A percentile compares a stretch with the other conserved stretches of the same genome.
Evolutionary conservation across 208 protist genomes (phyloP).

Genomic region (Crithidia acanthocephali): DNA sequence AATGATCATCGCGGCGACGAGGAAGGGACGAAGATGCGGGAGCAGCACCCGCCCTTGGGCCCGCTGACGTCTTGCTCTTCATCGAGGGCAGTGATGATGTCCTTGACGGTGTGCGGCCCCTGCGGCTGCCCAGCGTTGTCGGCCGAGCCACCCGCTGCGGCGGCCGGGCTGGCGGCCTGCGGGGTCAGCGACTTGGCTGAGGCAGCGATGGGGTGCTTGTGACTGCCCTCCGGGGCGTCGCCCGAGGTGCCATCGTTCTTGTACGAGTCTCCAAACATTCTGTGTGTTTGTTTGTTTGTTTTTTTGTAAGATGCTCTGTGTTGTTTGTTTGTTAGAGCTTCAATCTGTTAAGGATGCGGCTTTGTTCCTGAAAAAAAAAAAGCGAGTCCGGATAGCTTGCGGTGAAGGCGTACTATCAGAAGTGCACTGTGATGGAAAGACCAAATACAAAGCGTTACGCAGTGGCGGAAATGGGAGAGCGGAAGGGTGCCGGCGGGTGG

Average conservation of each 20-base stretch:
- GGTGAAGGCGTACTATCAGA: no score
- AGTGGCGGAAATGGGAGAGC: no score
- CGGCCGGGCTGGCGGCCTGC: background rate
- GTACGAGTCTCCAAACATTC: constrained; percentile 53
- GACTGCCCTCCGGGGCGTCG: constrained; percentile 2
- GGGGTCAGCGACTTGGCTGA: background rate
- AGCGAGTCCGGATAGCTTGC: no score
- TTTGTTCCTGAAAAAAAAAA: no score
- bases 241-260: constrained; percentile 16
- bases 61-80: constrained; percentile 53
- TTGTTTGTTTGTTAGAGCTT: background rate
- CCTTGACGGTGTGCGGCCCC: constrained; percentile 57
- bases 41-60: constrained; percentile 68
- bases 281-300: constrained; percentile 5
- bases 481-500: no score
- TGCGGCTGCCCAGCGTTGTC: constrained; percentile 11
- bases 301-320: background rate
- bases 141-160: constrained; percentile 1
- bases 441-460: no score
- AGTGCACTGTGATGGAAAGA: no score
- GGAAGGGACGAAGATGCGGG: constrained; percentile 64
- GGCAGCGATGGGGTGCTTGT: background rate
- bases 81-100: constrained; percentile 58
- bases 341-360: no score
- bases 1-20: constrained; percentile 43